A percentile compares a stretch with the other conserved stretches of the same genome.
phyloP scores from a whole-genome alignment of 2,329 filamentous ascomycete species.

The Diaporthe vexans region DNA sequence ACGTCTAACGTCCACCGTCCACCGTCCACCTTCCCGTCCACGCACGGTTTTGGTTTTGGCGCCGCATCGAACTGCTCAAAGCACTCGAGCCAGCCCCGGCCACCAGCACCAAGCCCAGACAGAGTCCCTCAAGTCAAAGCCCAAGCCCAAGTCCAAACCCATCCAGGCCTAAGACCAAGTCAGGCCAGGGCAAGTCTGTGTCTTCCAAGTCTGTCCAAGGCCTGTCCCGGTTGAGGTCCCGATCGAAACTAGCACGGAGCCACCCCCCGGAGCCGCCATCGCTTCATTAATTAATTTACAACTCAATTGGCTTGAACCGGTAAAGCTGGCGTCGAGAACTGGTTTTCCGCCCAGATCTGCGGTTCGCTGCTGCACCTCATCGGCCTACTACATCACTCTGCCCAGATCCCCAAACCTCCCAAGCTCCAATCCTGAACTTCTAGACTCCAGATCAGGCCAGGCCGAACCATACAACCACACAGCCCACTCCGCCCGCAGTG shows the following conservation, averaged over 20 bases:
- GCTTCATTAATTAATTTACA: slow-evolving; percentile 32
- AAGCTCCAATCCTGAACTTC: no score
- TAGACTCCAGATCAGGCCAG: slow-evolving; percentile 22
- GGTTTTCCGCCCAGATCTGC: slow-evolving; percentile 26
- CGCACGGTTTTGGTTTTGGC: slow-evolving; percentile 1
- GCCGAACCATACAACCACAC: neutral
- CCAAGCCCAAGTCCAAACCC: neutral
- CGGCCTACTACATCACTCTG: slow-evolving; percentile 4
- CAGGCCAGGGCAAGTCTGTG: neutral
- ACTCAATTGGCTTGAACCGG: slow-evolving; percentile 25
- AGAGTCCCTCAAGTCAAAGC: no score
- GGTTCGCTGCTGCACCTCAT: slow-evolving; percentile 21
- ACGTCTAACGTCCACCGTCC: no score
- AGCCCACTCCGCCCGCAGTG: slow-evolving; percentile 4
- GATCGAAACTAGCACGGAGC: slow-evolving; percentile 32
- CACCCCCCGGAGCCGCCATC: slow-evolving; percentile 27
- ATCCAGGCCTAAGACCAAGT: slow-evolving; percentile 3
- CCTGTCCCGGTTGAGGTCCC: slow-evolving; percentile 21
- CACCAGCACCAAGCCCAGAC: neutral
- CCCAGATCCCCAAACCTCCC: neutral
- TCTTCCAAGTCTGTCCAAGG: neutral
- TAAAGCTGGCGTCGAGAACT: slow-evolving; percentile 28
- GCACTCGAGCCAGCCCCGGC: slow-evolving; percentile 22
- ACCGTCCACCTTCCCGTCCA: neutral
- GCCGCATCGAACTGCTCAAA: slow-evolving; percentile 25